Conservation (phyloP, 176 grass and related monocot genomes). For the Coix lacrymajobi region DNA sequence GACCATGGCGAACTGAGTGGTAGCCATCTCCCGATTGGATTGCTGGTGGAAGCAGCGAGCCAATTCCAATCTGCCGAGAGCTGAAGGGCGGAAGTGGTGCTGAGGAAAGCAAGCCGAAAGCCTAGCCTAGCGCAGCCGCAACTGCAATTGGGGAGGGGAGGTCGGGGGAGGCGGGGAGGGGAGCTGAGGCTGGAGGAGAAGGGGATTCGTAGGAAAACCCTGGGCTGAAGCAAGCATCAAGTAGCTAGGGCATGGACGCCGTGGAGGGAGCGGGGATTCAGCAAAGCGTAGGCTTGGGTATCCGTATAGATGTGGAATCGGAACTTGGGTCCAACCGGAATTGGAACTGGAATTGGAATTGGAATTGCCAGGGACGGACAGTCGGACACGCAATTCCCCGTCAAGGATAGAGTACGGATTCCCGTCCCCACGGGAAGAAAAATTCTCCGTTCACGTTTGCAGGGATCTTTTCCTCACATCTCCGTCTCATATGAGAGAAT, state of each 20-base stretch:
- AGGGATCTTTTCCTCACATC: too few species aligned
- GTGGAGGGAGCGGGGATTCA: neutral
- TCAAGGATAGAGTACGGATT: too few species aligned
- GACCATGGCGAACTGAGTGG: constrained; percentile 85
- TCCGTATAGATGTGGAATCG: neutral
- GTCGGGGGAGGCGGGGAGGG: neutral
- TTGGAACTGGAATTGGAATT: neutral
- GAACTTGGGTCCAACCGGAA: neutral
- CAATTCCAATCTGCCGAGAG: neutral
- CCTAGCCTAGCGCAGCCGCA: neutral
- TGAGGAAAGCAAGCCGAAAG: neutral
- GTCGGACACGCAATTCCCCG: too few species aligned
- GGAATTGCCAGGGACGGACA: too few species aligned
- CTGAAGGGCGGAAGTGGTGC: neutral
- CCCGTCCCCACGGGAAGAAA: too few species aligned
- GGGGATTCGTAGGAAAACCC: neutral
- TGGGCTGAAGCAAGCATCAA: neutral
- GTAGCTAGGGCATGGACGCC: neutral
- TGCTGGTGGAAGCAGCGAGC: neutral
- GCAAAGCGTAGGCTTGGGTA: neutral
- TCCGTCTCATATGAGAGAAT: too few species aligned
- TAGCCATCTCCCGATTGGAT: constrained; percentile 18
- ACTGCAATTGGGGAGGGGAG: neutral
- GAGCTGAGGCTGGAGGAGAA: neutral
- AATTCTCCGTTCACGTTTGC: too few species aligned